A percentile compares a stretch with the other conserved stretches of the same genome.
These are phyloP conservation scores for Termitomyces sp. DNA, from an alignment of 768 basidiomycete genomes.

Conservation along the genomic window DNA sequence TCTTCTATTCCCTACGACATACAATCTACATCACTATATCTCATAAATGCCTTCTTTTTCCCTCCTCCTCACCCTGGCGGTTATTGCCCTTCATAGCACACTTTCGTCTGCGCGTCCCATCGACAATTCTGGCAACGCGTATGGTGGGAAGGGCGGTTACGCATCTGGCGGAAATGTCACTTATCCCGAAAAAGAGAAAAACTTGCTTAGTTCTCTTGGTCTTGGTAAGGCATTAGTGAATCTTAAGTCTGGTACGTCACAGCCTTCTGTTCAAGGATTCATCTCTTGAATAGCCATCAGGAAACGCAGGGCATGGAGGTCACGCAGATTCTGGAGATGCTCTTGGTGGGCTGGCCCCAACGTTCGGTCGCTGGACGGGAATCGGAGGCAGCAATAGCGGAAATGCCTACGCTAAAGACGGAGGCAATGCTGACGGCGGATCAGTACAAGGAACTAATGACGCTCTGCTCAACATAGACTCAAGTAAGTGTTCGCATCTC, in stretches of 20 bases:
- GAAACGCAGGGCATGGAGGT: constrained; percentile 29
- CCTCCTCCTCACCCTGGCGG: constrained; percentile 19
- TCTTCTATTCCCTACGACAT: constrained; percentile 10
- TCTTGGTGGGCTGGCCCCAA: constrained; percentile 8
- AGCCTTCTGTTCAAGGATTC: background rate
- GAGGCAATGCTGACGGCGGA: constrained; percentile 31
- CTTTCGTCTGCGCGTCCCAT: constrained; percentile 23
- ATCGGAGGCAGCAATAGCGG: constrained; percentile 15
- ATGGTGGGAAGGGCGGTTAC: constrained; percentile 28
- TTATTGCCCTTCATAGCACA: constrained; percentile 17
- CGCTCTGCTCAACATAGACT: constrained; percentile 25
- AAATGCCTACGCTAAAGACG: constrained; percentile 23
- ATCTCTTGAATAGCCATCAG: constrained; percentile 2
- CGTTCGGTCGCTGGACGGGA: background rate
- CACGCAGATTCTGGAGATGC: constrained; percentile 26
- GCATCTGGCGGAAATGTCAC: constrained; percentile 28
- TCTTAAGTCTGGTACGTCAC: constrained; percentile 23
- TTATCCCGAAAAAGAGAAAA: background rate
- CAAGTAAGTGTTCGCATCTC: constrained; percentile 21
- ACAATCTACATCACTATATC: constrained; percentile 13
- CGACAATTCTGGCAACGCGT: constrained; percentile 25
- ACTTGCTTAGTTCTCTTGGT: constrained; percentile 5
- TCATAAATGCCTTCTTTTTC: constrained; percentile 21
- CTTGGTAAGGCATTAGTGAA: constrained; percentile 14
- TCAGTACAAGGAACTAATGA: constrained; percentile 16